Evolutionary conservation across 2,329 filamentous ascomycete species (phyloP).

Genomic region (Aspergillus transmontanensis): DNA sequence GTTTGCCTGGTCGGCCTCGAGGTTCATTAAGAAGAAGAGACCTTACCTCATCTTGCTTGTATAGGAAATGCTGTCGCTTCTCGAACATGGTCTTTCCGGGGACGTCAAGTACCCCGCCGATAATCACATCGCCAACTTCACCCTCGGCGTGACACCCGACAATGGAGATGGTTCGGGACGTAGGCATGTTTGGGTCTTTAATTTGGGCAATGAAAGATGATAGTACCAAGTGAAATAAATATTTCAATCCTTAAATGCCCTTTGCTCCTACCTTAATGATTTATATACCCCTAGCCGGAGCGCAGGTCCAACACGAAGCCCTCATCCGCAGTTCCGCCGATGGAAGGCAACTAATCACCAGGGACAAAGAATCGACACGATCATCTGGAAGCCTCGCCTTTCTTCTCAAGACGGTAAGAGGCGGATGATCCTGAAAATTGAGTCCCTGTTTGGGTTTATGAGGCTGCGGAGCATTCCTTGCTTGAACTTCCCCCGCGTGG

Average conservation of each 20-base stretch:
- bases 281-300: not conserved
- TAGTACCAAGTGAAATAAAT: too few relatives aligned
- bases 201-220: not conserved
- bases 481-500: not conserved
- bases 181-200: not conserved
- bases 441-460: not conserved
- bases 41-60: not conserved
- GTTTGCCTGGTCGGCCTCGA: not conserved
- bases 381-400: not conserved
- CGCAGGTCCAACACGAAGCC: not conserved
- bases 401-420: not conserved
- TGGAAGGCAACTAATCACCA: not conserved
- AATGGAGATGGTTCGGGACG: not conserved
- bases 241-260: accelerated
- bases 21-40: not conserved
- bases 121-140: not conserved
- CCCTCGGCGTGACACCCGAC: not conserved
- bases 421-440: not conserved
- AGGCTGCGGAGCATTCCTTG: not conserved
- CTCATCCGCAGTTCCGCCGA: not conserved
- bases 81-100: not conserved
- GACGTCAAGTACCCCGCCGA: not conserved
- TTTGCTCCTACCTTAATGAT: not conserved
- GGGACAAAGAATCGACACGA: not conserved
- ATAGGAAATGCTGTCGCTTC: not conserved